These are phyloP conservation scores for Quercus phellos DNA, from an alignment of 331 rosid species.

Conservation along the genomic window DNA sequence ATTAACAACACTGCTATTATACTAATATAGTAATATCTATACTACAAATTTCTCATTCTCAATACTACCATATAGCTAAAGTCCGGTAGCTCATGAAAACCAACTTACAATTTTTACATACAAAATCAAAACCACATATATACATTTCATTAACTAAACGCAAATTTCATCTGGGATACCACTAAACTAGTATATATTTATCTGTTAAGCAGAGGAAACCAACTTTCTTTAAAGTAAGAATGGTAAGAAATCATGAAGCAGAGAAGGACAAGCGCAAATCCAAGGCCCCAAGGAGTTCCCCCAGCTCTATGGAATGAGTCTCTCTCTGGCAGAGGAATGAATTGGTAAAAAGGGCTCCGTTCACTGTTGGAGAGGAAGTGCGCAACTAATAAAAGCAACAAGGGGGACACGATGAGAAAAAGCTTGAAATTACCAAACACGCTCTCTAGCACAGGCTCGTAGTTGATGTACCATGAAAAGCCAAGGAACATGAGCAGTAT, in stretches of 20 bases:
- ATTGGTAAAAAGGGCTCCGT: constrained; percentile 1
- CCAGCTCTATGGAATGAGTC: constrained; percentile 59
- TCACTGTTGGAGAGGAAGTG: constrained; percentile 45
- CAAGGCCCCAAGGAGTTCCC: constrained; percentile 85
- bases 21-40: no score
- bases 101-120: background rate
- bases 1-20: no score
- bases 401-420: constrained; percentile 46
- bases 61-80: no score
- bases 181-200: constrained; percentile 1
- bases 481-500: constrained; percentile 47
- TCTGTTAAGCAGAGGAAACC: constrained; percentile 60
- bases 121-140: background rate
- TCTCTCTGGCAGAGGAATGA: constrained; percentile 43
- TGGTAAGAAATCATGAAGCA: constrained; percentile 63
- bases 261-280: constrained; percentile 52
- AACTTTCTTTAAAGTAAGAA: constrained; percentile 57
- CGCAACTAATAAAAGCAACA: constrained; percentile 43
- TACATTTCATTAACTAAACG: background rate
- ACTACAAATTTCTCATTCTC: no score
- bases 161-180: background rate
- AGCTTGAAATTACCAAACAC: constrained; percentile 54
- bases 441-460: constrained; percentile 49
- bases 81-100: background rate
- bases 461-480: constrained; percentile 56